Base-by-base conservation (phyloP, 169 alveolate genomes). In the Plasmodium vinckei region DNA sequence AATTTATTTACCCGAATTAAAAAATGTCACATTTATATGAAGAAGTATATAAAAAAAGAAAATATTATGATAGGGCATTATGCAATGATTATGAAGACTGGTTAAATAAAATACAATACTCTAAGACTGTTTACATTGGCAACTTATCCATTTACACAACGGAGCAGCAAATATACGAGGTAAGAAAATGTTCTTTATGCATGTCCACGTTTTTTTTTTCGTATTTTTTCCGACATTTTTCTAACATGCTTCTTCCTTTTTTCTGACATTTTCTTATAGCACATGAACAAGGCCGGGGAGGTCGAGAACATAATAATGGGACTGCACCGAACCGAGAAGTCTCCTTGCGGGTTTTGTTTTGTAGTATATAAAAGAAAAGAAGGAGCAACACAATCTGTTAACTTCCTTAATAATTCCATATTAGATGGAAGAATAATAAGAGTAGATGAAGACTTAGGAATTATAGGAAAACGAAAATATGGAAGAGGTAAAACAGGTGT, bases 131-230 rank as follows among this genome's bases (percentile, higher is more conserved):
- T n/a, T 93, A 93, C 23, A 94, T 93, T 21, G 96, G 96, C 5
- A 93, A 93, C 54, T 72, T 93, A 27, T 91, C 96, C 13, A 92
- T 93, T 79, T 82, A 94, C 10, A 93, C 96, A 19, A 93, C 96
- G 17, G 95, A 93, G 57, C 95, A 93, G 73, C 91, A 94, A 15
- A 93, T 93, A 54, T 94, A 93, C 86, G 95, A 93, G 94, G 96
- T 93, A 47, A 47, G 17, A 9, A 47, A 10, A 47, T 13, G 0
- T 47, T 63, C 9, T 0, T 5, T 19, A 9, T 19, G 21, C 23
- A 4, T 7, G 15, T 44, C n/a, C n/a, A 21, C 65, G 9, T 59
- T 15, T 49, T 10, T 39, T 33, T 42, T 12, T 6, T 64, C 12
- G 1, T 12, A 27, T 33, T 49, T 23, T n/a, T n/a, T n/a, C n/a